Evolutionary conservation across 345 rosid species (phyloP), one percentile per base, ranked within the genome.

Genomic region (Hibiscus trionum): DNA sequence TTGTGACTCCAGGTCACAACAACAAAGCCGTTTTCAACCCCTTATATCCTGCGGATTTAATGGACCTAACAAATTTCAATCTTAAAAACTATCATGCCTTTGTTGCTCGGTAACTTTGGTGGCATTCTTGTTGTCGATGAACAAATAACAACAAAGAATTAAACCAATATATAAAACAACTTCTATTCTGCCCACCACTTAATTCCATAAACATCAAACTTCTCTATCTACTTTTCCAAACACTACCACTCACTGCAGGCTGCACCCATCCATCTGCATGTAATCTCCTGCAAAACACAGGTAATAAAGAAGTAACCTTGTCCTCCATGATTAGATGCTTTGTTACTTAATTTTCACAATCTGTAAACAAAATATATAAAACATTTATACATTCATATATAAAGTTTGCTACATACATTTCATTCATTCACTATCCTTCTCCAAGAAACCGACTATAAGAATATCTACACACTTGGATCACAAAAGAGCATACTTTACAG

Each of bases 401-500:
- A 16, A n/a, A n/a, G 59, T 50, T 58, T 15, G n/a, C 26, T 47
- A 72, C 44, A 72, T 61, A 47, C 63, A 73, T 17, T 61, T 70
- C 52, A 53, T n/a, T 47, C 50, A n/a, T 63, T 62, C 14, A 55
- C 55, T 53, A 16, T 50, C n/a, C 52, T 53, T 31, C 33, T 31
- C 62, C 39, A 37, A 29, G 14, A 50, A 68, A 49, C 42, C 19
- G n/a, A 12, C 21, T 59, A 11, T 59, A n/a, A 8, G 19, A 17
- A 63, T 71, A 53, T 77, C 29, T 71, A 77, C 77, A 77, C 73
- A 73, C 59, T 44, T 66, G 57, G 31, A 50, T 27, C 44, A 24
- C 61, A 49, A 16, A 55, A 64, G 26, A 17, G 42, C 47, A 35
- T 39, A 17, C 27, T 72, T 71, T 73, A 74, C 76, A 78, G 66